Evolutionary conservation across 1,284 basidiomycete genomes (phyloP).

Genomic region (Tilletia caries): DNA sequence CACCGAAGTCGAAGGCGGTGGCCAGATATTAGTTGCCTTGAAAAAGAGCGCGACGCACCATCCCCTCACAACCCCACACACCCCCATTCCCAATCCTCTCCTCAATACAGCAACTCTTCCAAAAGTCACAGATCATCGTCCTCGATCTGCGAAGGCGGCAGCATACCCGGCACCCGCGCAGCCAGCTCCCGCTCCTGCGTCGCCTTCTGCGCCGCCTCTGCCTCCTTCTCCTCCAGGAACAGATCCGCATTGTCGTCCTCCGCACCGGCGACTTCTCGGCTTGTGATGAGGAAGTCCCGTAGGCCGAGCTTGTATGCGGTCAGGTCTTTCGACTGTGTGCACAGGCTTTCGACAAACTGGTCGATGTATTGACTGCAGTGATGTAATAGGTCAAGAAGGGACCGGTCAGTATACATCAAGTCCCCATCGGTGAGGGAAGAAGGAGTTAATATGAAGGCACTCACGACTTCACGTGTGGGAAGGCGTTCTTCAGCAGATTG

Average conservation of each 20-base stretch:
- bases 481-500: constrained; percentile 78
- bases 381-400: background rate
- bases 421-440: background rate
- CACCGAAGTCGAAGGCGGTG: too few species aligned
- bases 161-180: constrained; percentile 94
- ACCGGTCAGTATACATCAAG: background rate
- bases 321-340: constrained; percentile 82
- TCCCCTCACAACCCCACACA: too few species aligned
- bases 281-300: constrained; percentile 63
- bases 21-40: too few species aligned
- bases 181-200: constrained; percentile 81
- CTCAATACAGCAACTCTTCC: constrained; percentile 38
- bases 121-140: constrained; percentile 65
- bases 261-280: constrained; percentile 60
- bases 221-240: constrained; percentile 91
- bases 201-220: constrained; percentile 67
- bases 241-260: constrained; percentile 73
- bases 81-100: too few species aligned
- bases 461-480: constrained; percentile 75
- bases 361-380: constrained; percentile 53
- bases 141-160: constrained; percentile 91
- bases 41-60: too few species aligned
- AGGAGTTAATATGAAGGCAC: background rate
- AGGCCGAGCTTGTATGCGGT: constrained; percentile 75
- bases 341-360: constrained; percentile 66